Evolutionary conservation across 495 filamentous ascomycete genomes (phyloP).

Genomic region (Penicillium waksmanii): DNA sequence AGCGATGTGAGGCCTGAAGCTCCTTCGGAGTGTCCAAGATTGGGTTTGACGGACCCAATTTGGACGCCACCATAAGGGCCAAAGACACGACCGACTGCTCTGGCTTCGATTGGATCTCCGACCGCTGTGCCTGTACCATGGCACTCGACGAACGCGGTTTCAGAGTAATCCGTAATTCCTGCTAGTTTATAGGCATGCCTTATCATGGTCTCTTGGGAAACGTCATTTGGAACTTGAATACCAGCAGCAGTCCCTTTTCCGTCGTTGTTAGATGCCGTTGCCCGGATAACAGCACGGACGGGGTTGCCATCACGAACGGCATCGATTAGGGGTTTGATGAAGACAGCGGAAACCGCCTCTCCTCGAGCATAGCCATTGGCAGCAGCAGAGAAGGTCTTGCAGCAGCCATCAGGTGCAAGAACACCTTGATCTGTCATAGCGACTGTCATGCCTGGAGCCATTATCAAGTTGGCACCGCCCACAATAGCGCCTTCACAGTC

Average conservation of each 20-base stretch:
- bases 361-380: conserved; percentile 68
- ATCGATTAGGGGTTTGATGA: conserved; percentile 33
- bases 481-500: conserved; percentile 48
- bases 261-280: conserved; percentile 35
- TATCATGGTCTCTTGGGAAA: conserved; percentile 42
- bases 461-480: conserved; percentile 47
- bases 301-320: conserved; percentile 32
- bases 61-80: conserved; percentile 22
- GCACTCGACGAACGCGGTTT: conserved; percentile 34
- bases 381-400: conserved; percentile 61
- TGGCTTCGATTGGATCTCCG: conserved; percentile 49
- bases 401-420: conserved; percentile 36
- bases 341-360: conserved; percentile 49
- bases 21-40: conserved; percentile 57
- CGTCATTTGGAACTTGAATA: too few relatives aligned
- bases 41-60: conserved; percentile 50
- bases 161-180: conserved; percentile 15
- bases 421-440: conserved; percentile 34
- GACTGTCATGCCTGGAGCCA: conserved; percentile 34
- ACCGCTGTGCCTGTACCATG: conserved; percentile 38
- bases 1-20: conserved; percentile 59
- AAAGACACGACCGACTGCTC: conserved; percentile 50
- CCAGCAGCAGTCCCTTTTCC: conserved; percentile 31
- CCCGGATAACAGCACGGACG: conserved; percentile 43
- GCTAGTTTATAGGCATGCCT: conserved; percentile 31